Percentiles rank a stretch among this genome's conserved stretches.
These are phyloP conservation scores for Heterotrichella gracilis DNA, from an alignment of 352 stramenopile species.

Conservation along the genomic window DNA sequence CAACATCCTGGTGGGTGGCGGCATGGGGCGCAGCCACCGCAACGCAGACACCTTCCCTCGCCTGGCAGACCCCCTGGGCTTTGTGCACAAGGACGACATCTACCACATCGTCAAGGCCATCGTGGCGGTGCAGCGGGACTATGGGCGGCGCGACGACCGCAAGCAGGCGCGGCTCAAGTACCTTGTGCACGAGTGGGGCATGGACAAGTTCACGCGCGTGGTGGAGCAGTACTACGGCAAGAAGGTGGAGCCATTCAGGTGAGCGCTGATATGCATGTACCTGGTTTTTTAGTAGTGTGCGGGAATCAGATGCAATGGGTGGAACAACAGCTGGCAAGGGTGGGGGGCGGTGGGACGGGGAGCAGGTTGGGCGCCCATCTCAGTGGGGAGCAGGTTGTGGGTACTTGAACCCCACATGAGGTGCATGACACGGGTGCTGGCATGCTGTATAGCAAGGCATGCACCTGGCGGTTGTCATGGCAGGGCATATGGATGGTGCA, in stretches of 20 bases:
- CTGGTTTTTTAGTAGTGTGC: too few species aligned
- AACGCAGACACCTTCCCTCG: constrained; percentile 80
- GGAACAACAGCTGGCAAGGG: too few species aligned
- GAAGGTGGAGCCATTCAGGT: constrained; percentile 49
- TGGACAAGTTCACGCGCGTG: constrained; percentile 57
- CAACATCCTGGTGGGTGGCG: constrained; percentile 73
- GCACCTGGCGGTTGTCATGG: too few species aligned
- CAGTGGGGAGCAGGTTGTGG: too few species aligned
- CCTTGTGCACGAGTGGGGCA: constrained; percentile 70
- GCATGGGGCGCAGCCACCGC: constrained; percentile 83
- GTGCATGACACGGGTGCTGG: too few species aligned
- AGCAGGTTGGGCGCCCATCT: too few species aligned
- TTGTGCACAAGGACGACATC: constrained; percentile 59
- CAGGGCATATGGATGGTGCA: too few species aligned
- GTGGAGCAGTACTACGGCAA: constrained; percentile 65
- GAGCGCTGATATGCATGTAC: constrained; percentile 31
- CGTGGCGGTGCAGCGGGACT: constrained; percentile 64
- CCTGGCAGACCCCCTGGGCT: constrained; percentile 66
- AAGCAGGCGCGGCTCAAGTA: constrained; percentile 91
- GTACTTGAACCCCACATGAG: too few species aligned
- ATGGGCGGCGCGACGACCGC: constrained; percentile 71
- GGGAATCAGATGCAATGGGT: too few species aligned
- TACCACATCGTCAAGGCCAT: constrained; percentile 47
- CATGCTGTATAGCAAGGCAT: too few species aligned
- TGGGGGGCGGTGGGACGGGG: too few species aligned